Evolutionary conservation across 345 rosid genomes (phyloP), one percentile per base, ranked within the genome.

Genomic region (Passiflora organensis): DNA sequence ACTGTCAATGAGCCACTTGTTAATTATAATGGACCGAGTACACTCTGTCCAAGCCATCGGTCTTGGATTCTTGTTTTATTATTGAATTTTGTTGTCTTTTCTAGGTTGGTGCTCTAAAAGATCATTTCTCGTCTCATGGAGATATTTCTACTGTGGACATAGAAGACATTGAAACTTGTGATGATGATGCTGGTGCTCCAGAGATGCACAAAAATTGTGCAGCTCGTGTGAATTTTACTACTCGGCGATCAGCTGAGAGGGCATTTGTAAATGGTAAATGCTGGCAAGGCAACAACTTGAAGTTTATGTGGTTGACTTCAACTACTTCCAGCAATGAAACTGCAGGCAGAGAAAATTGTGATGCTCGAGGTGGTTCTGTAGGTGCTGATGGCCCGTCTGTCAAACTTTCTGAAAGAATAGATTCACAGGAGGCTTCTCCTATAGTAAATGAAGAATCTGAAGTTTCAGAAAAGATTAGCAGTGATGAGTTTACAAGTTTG

Each of bases 271-370:
- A 82, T 68, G 93, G 80, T 66, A 93, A 86, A 72, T 71, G 73
- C 62, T 93, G 96, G 96, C 72, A 79, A 75, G 91, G 85, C 60
- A 79, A 83, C 55, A 67, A 51, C 59, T 72, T 93, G 80, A 82
- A 76, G 78, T 77, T 89, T 45, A 52, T 24, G 39, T 93, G 99
- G 99, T 57, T 72, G 71, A 70, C 69, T 51, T 72, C 78, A 36
- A 72, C 64, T 51, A 56, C 70, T 56, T 63, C 78, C 48, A 41
- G 59, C 64, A 72, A 65, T 55, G 71, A 59, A 51, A 25, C 23
- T 17, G 48, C 60, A 55, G 48, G 62, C 66, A 73, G 48, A 66
- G 76, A 67, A 52, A 75, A 68, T 50, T 10, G 62, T 8, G 28
- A 78, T 45, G 44, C 66, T 15, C 36, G 55, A 4, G 72, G 70